phyloP scores from a whole-genome alignment of 169 alveolate genomes.

The Theileria orientalis region DNA sequence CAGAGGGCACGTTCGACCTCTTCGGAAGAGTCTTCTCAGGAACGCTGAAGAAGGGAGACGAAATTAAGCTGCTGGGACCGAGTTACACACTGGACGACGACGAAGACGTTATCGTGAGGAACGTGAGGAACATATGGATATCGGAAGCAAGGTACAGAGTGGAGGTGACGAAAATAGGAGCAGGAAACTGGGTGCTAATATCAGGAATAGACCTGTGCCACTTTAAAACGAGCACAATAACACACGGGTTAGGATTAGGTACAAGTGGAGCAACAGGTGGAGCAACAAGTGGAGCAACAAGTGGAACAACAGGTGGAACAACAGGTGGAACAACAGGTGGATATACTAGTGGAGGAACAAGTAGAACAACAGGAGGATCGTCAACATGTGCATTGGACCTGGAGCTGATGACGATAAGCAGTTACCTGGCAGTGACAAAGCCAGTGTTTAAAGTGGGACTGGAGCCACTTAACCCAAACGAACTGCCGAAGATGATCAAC shows the following conservation, averaged over 20 bases:
- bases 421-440: conserved; percentile 36
- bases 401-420: conserved; percentile 46
- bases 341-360: too few relatives aligned
- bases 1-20: conserved; percentile 88
- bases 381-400: not conserved
- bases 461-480: conserved; percentile 98
- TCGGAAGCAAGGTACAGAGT: conserved; percentile 91
- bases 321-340: too few relatives aligned
- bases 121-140: conserved; percentile 87
- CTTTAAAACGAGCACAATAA: conserved; percentile 87
- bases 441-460: conserved; percentile 88
- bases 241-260: too few relatives aligned
- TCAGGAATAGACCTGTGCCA: conserved; percentile 93
- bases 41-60: conserved; percentile 90
- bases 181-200: conserved; percentile 93
- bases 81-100: conserved; percentile 92
- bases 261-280: conserved; percentile 21
- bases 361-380: too few relatives aligned
- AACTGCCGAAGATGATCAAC: conserved; percentile 98
- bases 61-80: conserved; percentile 93
- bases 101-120: conserved; percentile 92
- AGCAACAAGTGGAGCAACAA: too few relatives aligned
- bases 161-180: conserved; percentile 81
- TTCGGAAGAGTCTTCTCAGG: conserved; percentile 98
- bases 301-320: too few relatives aligned